These are phyloP conservation scores for Allium fistulosum DNA, from an alignment of 106 monocot genomes.

Conservation along the genomic window DNA sequence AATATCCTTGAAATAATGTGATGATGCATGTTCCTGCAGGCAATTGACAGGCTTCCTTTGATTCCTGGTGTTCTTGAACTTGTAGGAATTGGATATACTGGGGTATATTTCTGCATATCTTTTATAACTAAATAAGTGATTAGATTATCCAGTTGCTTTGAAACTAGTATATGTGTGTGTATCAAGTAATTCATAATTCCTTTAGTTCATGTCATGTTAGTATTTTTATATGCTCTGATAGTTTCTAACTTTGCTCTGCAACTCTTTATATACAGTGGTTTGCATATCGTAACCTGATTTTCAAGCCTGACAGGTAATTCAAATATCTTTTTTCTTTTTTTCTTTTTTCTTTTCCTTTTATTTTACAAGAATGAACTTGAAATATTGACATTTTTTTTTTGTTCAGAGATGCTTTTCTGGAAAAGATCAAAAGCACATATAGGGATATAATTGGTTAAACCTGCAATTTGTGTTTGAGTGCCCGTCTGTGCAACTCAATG, in stretches of 20 bases:
- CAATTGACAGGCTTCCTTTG: conserved; percentile 92
- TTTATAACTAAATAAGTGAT: neutral
- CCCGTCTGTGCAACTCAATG: neutral
- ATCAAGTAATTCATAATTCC: neutral
- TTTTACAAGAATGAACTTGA: neutral
- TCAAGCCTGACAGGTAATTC: conserved; percentile 59
- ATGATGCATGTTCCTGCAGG: conserved; percentile 35
- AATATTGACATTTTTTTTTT: neutral
- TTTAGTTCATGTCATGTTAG: neutral
- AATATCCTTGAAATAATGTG: neutral
- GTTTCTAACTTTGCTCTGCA: neutral
- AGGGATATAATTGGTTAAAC: conserved; percentile 32
- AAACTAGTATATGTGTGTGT: neutral
- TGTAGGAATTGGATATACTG: conserved; percentile 87
- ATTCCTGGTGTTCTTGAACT: conserved; percentile 81
- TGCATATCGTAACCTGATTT: conserved; percentile 59
- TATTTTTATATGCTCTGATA: neutral
- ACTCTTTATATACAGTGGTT: conserved; percentile 55
- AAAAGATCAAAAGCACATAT: conserved; percentile 45
- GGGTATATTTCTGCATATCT: conserved; percentile 35
- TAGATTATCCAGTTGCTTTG: neutral
- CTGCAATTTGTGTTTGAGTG: neutral
- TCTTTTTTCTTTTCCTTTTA: neutral
- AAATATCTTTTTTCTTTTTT: neutral
- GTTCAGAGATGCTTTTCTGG: conserved; percentile 48